Evolutionary conservation across 257 asterid species (phyloP).

Genomic region (Coffea canephora): DNA sequence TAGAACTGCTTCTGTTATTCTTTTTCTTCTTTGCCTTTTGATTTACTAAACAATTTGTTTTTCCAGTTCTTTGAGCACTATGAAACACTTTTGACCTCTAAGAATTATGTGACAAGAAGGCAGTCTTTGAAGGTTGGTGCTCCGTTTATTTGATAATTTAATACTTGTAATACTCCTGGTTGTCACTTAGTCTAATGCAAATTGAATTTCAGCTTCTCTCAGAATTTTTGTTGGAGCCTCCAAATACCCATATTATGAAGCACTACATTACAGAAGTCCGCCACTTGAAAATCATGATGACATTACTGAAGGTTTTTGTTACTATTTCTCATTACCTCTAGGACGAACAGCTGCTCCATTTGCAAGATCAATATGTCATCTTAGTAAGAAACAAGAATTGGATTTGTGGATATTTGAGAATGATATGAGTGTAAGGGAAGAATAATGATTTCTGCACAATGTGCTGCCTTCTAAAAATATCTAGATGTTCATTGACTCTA

Average conservation of each 20-base stretch:
- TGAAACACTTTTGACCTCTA: conserved; percentile 75
- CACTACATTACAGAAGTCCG: conserved; percentile 78
- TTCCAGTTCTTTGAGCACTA: conserved; percentile 88
- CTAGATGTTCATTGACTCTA: neutral
- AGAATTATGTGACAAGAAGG: conserved; percentile 92
- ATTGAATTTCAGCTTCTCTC: conserved; percentile 77
- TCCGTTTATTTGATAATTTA: conserved; percentile 21
- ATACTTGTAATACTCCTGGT: conserved; percentile 24
- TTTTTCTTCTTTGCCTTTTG: neutral
- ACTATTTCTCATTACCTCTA: conserved; percentile 22
- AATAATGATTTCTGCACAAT: neutral
- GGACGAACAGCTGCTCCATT: conserved; percentile 10
- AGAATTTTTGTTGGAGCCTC: conserved; percentile 89
- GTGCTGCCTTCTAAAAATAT: neutral
- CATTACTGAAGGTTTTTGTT: conserved; percentile 67
- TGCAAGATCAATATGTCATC: neutral
- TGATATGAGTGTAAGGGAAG: neutral
- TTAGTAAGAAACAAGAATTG: too few relatives aligned
- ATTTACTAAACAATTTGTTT: conserved; percentile 19
- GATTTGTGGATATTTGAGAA: neutral
- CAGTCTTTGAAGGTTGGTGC: conserved; percentile 91
- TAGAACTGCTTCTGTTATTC: neutral
- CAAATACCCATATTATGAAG: conserved; percentile 86
- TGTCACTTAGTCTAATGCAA: conserved; percentile 29
- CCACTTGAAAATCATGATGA: conserved; percentile 94